phyloP scores from a whole-genome alignment of 306 rosid species.

The Trifolium fragiferum region DNA sequence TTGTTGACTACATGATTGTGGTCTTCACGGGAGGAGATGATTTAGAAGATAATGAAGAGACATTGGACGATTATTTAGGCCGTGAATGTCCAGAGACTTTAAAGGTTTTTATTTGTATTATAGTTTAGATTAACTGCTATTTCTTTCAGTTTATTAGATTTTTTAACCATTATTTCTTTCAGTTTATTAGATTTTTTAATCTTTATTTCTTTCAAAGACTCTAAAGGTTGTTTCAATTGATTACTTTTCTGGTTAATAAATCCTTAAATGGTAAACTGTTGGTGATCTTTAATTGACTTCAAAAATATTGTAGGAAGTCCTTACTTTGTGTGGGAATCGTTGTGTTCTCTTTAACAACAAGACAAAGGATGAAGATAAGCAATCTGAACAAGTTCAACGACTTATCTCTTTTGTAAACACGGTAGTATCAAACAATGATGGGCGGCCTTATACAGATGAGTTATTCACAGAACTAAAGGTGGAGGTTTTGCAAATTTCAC shows the following conservation, averaged over 20 bases:
- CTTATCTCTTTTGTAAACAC: slow-evolving; percentile 65
- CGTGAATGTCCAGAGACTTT: slow-evolving; percentile 69
- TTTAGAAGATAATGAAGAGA: slow-evolving; percentile 73
- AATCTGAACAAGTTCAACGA: slow-evolving; percentile 60
- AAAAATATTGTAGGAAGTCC: slow-evolving; percentile 60
- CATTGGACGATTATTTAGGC: slow-evolving; percentile 71
- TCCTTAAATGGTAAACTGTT: not conserved
- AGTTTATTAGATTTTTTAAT: not conserved
- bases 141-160: not conserved
- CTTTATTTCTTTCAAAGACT: not conserved
- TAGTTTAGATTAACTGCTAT: slow-evolving; percentile 9
- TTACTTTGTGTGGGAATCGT: slow-evolving; percentile 64
- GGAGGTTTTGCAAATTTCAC: too few species aligned
- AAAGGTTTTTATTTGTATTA: slow-evolving; percentile 56
- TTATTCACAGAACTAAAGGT: slow-evolving; percentile 68
- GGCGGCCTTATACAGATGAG: slow-evolving; percentile 73
- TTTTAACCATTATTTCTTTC: not conserved
- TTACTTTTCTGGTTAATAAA: not conserved
- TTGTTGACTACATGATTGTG: slow-evolving; percentile 73
- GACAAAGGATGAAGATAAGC: slow-evolving; percentile 72
- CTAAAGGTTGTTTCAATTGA: not conserved
- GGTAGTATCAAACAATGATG: slow-evolving; percentile 61
- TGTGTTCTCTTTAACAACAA: slow-evolving; percentile 83
- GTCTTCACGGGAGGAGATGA: slow-evolving; percentile 91
- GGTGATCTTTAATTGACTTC: slow-evolving; percentile 15